Percentiles rank a stretch among this genome's conserved stretches.
Evolutionary conservation across 2,329 filamentous ascomycete genomes (phyloP).

Genomic region (Talaromyces sp.): DNA sequence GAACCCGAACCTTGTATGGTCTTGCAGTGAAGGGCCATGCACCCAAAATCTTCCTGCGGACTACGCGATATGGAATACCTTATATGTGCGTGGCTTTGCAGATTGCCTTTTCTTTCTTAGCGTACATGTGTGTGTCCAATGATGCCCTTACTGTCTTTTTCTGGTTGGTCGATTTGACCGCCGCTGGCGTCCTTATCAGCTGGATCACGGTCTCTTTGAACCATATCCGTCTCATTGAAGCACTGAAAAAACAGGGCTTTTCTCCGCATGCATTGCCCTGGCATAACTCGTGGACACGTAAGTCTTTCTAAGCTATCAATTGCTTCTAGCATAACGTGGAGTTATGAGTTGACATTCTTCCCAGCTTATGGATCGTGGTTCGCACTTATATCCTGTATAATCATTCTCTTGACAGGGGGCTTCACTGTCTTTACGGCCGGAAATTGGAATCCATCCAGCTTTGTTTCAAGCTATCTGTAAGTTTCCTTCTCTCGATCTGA

Average conservation of each 20-base stretch:
- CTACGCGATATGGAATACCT: conserved; percentile 44
- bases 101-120: conserved; percentile 58
- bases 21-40: conserved; percentile 52
- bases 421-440: conserved; percentile 62
- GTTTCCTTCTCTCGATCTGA: conserved; percentile 29
- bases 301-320: background rate
- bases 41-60: conserved; percentile 42
- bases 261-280: conserved; percentile 54
- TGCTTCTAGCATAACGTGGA: conserved; percentile 39
- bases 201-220: conserved; percentile 62
- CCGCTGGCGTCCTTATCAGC: conserved; percentile 61
- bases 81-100: conserved; percentile 46
- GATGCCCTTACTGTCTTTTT: conserved; percentile 59
- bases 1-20: conserved; percentile 67
- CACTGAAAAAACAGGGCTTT: conserved; percentile 56
- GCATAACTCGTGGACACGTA: conserved; percentile 58
- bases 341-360: conserved; percentile 17
- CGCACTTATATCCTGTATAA: conserved; percentile 57
- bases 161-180: conserved; percentile 51
- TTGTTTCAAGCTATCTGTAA: conserved; percentile 63
- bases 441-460: conserved; percentile 56
- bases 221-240: conserved; percentile 56
- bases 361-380: conserved; percentile 59
- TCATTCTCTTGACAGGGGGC: conserved; percentile 68
- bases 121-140: conserved; percentile 66